Evolutionary conservation across 192 early-diverging fungal genomes (phyloP).

Genomic region (Mycoemilia scoparia): DNA sequence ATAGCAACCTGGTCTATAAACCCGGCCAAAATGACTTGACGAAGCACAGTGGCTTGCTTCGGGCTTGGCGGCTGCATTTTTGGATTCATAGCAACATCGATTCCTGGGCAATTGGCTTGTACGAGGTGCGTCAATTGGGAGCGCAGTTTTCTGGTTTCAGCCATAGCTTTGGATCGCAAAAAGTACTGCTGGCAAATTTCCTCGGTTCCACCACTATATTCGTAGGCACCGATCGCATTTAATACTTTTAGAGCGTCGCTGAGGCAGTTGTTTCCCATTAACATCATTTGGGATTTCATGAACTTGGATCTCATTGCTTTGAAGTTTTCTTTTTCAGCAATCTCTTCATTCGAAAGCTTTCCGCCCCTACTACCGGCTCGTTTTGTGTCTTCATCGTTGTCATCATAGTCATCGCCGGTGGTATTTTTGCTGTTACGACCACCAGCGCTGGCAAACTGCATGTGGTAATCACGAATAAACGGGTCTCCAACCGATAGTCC

Average conservation of each 20-base stretch:
- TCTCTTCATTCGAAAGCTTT: conserved; percentile 35
- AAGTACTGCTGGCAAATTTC: conserved; percentile 67
- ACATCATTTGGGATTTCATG: conserved; percentile 45
- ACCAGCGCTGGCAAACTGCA: conserved; percentile 37
- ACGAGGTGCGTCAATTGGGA: conserved; percentile 55
- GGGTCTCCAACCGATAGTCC: conserved; percentile 86
- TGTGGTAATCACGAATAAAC: conserved; percentile 59
- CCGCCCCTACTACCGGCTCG: conserved; percentile 31
- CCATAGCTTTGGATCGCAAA: conserved; percentile 68
- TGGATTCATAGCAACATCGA: conserved; percentile 39
- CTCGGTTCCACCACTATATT: conserved; percentile 40
- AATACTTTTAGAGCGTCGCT: conserved; percentile 81
- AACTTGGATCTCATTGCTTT: conserved; percentile 42
- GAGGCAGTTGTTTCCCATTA: conserved; percentile 36
- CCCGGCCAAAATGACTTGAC: conserved; percentile 74
- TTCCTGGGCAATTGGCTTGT: conserved; percentile 37
- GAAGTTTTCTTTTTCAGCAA: conserved; percentile 39
- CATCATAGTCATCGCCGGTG: conserved; percentile 33
- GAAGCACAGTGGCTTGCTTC: conserved; percentile 52
- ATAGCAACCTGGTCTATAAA: conserved; percentile 87
- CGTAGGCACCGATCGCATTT: conserved; percentile 78
- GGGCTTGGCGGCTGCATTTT: conserved; percentile 45
- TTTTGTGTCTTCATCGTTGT: conserved; percentile 22
- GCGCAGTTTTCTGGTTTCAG: conserved; percentile 60
- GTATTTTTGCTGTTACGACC: conserved; percentile 4